Conservation (phyloP, 768 basidiomycete genomes). For the Mycena galericulata region DNA sequence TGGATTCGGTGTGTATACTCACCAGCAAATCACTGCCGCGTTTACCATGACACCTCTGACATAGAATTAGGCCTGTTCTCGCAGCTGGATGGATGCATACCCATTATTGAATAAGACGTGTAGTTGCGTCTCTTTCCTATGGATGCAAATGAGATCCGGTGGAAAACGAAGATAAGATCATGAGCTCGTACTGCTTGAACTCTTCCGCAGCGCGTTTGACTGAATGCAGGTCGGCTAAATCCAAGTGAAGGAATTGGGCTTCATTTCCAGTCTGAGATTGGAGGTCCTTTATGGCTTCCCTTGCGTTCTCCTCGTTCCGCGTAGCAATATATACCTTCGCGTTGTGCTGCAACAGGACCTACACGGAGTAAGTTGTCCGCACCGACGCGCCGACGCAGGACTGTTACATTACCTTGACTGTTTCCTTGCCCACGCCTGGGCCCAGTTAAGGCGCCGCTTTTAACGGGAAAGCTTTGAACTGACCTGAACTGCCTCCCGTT, state of each 20-base stretch:
- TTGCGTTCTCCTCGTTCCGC: slow-evolving; percentile 58
- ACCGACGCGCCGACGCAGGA: neutral
- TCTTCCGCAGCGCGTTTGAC: slow-evolving; percentile 55
- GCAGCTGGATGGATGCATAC: slow-evolving; percentile 40
- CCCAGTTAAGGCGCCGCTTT: neutral
- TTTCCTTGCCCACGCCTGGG: slow-evolving; percentile 70
- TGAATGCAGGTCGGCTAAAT: slow-evolving; percentile 55
- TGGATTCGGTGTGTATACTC: neutral
- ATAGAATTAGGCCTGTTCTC: neutral
- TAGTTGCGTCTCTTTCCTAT: slow-evolving; percentile 55
- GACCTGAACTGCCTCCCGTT: slow-evolving; percentile 54
- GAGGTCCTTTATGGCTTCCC: slow-evolving; percentile 65
- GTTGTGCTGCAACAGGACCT: slow-evolving; percentile 59
- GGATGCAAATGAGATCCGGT: neutral
- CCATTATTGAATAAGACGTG: slow-evolving; percentile 63
- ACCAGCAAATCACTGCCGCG: neutral
- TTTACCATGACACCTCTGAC: slow-evolving; percentile 42
- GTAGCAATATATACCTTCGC: slow-evolving; percentile 76
- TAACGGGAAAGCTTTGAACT: slow-evolving; percentile 1
- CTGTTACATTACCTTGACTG: slow-evolving; percentile 53
- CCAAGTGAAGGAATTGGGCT: slow-evolving; percentile 56
- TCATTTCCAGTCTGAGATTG: slow-evolving; percentile 61
- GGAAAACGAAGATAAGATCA: neutral
- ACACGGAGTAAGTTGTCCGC: neutral
- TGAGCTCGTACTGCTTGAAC: slow-evolving; percentile 50